Evolutionary conservation across 805 yeast genomes (phyloP).

Genomic region (Yarrowia sp.): DNA sequence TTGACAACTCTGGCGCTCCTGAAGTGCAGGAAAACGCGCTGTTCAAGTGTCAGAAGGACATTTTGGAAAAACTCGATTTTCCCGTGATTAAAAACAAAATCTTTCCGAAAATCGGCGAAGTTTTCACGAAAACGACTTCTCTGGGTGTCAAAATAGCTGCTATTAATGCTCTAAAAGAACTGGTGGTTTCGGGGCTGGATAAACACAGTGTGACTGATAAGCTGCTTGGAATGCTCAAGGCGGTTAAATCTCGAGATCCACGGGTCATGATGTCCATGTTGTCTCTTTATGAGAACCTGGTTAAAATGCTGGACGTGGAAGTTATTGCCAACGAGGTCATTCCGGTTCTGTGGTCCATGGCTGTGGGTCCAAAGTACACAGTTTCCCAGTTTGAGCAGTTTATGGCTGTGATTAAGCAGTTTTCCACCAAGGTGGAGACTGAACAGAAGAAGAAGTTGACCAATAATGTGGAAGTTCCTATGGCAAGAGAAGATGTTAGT

Average conservation of each 20-base stretch:
- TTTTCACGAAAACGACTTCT: slow-evolving; percentile 82
- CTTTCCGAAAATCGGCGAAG: slow-evolving; percentile 66
- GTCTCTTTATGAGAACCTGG: slow-evolving; percentile 41
- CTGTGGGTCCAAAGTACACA: slow-evolving; percentile 47
- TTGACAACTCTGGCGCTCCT: slow-evolving; percentile 35
- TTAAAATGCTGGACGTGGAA: slow-evolving; percentile 47
- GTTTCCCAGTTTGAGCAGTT: slow-evolving; percentile 44
- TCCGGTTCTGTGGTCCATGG: slow-evolving; percentile 51
- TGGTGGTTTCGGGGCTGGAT: slow-evolving; percentile 52
- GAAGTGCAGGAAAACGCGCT: slow-evolving; percentile 55
- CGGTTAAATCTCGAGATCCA: slow-evolving; percentile 73
- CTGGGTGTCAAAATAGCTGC: slow-evolving; percentile 72
- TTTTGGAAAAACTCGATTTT: slow-evolving; percentile 53
- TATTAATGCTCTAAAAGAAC: slow-evolving; percentile 53
- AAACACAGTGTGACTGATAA: slow-evolving; percentile 69
- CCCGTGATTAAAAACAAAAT: slow-evolving; percentile 68
- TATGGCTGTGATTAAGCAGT: slow-evolving; percentile 42
- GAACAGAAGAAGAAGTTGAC: slow-evolving; percentile 42
- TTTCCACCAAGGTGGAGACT: slow-evolving; percentile 46
- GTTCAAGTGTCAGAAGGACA: slow-evolving; percentile 41
- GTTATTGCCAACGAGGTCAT: slow-evolving; percentile 51
- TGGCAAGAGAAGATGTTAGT: not conserved
- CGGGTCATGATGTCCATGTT: slow-evolving; percentile 54
- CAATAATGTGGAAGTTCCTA: not conserved
- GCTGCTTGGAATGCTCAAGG: slow-evolving; percentile 71